Conservation (phyloP, 2,329 filamentous ascomycete species). For the Calonectria pteridis region DNA sequence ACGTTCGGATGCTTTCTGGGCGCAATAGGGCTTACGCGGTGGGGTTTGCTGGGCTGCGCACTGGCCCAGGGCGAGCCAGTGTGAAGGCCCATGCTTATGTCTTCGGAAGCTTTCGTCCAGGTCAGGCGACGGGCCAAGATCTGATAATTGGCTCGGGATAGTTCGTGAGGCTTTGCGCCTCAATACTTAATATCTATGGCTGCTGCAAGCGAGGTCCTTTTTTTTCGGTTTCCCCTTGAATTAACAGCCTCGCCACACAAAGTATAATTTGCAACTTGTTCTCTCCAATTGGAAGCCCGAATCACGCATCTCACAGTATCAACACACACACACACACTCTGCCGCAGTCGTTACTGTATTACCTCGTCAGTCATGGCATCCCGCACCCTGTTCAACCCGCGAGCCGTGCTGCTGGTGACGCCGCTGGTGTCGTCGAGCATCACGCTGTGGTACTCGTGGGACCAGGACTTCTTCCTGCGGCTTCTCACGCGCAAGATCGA, state of each 20-base stretch:
- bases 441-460: conserved; percentile 58
- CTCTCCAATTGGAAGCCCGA: not conserved
- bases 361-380: conserved; percentile 51
- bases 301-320: not conserved
- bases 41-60: not conserved
- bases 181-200: not conserved
- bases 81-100: not conserved
- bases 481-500: conserved; percentile 48
- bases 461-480: conserved; percentile 58
- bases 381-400: conserved; percentile 52
- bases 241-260: not conserved
- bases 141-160: not conserved
- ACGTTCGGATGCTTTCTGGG: conserved; percentile 18
- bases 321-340: too few species aligned
- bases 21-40: not conserved
- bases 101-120: conserved; percentile 11
- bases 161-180: not conserved
- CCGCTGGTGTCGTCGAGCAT: conserved; percentile 62
- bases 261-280: not conserved
- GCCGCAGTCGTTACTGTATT: not conserved
- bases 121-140: not conserved
- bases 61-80: not conserved
- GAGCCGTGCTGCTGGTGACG: conserved; percentile 55
- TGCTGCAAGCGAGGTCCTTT: not conserved
- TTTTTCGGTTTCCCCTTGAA: not conserved